Evolutionary conservation across 2,329 filamentous ascomycete genomes (phyloP), one percentile per base, ranked within the genome.

Genomic region (Chalaropsis thielavioides): DNA sequence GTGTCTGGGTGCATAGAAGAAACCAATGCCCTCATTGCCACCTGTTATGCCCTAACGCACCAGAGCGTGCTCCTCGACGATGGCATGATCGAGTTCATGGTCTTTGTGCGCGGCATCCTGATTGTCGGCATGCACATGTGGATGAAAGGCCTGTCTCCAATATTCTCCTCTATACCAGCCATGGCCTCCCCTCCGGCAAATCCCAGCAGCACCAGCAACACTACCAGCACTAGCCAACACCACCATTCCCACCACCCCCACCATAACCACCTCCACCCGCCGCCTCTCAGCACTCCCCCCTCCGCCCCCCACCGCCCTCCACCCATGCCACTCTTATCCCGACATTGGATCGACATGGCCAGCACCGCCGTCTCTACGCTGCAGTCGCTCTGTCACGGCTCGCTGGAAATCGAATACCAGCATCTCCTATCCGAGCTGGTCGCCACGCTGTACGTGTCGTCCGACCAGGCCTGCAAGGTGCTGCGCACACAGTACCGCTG

Each of bases 21-120:
- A 69, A 79, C 80, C 62, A 84, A 85, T 69, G 82, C 82, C 6
- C 75, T 85, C 54, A 74, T 85, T 62, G 82, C 81, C 1, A 80
- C 82, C 2, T 84, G 82, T 71, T 83, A 80, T 69, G 81, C 81
- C 11, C 75, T 85, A 40, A 81, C 80, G 0, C 84, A 83, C 70
- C 82, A 84, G 71, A 83, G 81, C 0, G 78, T 82, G 13, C 75
- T 77, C 66, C 77, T 85, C 38, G 78, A 81, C 27, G 82, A 85
- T 68, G 82, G 82, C 46, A 75, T 84, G 73, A 74, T 75, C n/a
- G 82, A 84, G 71, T 84, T 79, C 71, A 81, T 85, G 78, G 82
- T 79, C 0, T 83, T 84, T 69, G 79, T 82, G 67, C 77, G 82
- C 35, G 82, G 82, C 17, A 79, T 84, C 68, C 72, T 81, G 67